These are phyloP conservation scores for Silene noctiflora DNA, from an alignment of 179 eudicot species.

Conservation along the genomic window DNA sequence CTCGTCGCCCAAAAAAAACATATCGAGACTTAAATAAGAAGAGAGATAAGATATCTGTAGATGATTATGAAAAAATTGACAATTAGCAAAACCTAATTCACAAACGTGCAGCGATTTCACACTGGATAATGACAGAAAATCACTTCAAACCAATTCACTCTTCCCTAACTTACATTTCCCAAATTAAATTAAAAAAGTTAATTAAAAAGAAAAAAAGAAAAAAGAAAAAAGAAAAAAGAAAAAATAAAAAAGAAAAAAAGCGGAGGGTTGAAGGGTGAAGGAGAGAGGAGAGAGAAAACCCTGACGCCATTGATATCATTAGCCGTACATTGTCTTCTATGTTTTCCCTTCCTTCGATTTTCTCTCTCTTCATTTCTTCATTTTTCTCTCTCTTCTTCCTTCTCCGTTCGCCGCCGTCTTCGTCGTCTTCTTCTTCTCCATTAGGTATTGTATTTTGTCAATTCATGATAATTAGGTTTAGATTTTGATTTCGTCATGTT, in stretches of 20 bases:
- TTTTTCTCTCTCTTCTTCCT: neutral
- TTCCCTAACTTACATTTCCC: neutral
- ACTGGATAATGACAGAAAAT: neutral
- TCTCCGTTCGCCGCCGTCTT: neutral
- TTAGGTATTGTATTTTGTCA: neutral
- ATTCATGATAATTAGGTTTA: neutral
- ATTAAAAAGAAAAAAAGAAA: neutral
- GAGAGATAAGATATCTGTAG: too few relatives aligned
- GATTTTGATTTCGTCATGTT: neutral
- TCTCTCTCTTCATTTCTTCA: conserved; percentile 7
- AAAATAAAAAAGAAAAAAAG: neutral
- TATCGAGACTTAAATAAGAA: too few relatives aligned
- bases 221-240: neutral
- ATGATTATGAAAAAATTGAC: too few relatives aligned
- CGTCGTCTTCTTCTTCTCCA: neutral
- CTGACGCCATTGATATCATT: conserved; percentile 11
- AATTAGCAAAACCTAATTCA: neutral
- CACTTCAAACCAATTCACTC: neutral
- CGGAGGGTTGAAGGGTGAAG: neutral
- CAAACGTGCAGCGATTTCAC: neutral
- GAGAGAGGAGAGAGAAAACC: conserved; percentile 4
- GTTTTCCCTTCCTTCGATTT: conserved; percentile 1
- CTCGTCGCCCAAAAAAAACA: too few relatives aligned
- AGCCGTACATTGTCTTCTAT: conserved; percentile 24
- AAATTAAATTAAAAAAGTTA: neutral